phyloP scores from a whole-genome alignment of 169 alveolate genomes.

The Eimeria zaria region DNA sequence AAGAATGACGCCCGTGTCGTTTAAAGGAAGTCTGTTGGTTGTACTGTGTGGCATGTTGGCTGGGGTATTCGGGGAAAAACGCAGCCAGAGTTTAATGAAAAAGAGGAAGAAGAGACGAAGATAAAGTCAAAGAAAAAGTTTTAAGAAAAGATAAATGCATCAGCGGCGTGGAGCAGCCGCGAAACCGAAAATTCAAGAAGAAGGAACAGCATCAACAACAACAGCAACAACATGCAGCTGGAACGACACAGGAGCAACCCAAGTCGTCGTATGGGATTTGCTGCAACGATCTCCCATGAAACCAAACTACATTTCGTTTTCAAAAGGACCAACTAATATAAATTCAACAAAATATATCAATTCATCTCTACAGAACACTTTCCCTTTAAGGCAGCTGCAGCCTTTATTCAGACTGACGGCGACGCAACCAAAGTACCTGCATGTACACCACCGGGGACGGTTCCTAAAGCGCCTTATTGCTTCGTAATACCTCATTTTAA shows the following conservation, averaged over 20 bases:
- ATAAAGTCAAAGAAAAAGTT: slow-evolving; percentile 21
- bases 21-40: background rate
- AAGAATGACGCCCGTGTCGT: background rate
- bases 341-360: background rate
- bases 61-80: background rate
- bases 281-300: slow-evolving; percentile 12
- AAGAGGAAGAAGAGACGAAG: background rate
- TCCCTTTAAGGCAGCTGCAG: background rate
- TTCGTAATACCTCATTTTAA: background rate
- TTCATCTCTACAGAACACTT: background rate
- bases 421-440: slow-evolving; percentile 23
- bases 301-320: background rate
- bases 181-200: background rate
- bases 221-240: slow-evolving; percentile 21
- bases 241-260: slow-evolving; percentile 10
- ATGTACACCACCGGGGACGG: slow-evolving; percentile 1
- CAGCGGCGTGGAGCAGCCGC: background rate
- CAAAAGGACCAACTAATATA: background rate
- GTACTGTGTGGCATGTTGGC: slow-evolving; percentile 4
- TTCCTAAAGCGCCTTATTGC: background rate
- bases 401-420: slow-evolving; percentile 23
- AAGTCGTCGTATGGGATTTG: background rate
- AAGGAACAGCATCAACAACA: no score
- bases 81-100: background rate
- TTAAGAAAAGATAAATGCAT: slow-evolving; percentile 1